Base-by-base conservation (phyloP, 495 filamentous ascomycete species). In the Annulohypoxylon maeteangense region DNA sequence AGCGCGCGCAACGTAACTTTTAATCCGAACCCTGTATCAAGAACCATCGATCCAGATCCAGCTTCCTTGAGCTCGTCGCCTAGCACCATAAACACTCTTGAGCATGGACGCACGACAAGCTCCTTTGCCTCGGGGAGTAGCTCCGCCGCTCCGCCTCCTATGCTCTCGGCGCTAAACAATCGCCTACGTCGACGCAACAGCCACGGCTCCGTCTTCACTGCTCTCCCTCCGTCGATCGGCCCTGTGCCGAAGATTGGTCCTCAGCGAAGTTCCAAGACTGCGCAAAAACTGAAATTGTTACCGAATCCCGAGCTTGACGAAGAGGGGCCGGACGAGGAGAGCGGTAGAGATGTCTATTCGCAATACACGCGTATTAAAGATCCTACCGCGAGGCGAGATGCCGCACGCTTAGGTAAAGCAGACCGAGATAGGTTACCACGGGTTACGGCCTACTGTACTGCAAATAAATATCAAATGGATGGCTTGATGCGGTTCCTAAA, bases 391-490 rank as follows among this genome's bases (percentile, higher is more conserved):
- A 84, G 95, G 57, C 88, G 95, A 68, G 96, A 98, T 85, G 95
- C 95, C 23, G 96, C 96, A 34, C 83, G 94, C 60, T 80, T 99
- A 23, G 96, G 96, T 34, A 98, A 98, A 74, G 94, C 94, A 36
- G 95, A 99, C 75, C 87, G 95, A 40, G 91, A 93, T 58, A 86
- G 89, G 66, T 81, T 99, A 50, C 95, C 95, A 2, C 83, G 95
- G 59, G 95, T 99, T 3, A 98, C 95, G 23, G 95, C 95, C 16
- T 98, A 98, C 80, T 97, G 94, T 74, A 98, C 96, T 0, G 93
- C 96, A 25, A 92, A 92, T 77, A 90, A 88, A 11, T 98, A 98
- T 75, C 89, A 93, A 65, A 87, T 97, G 79, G 94, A 97, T 6
- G 90, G 89, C 4, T 82, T 98, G 44, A 91, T 97, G 87, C 87